Base-by-base conservation (phyloP, 2,329 filamentous ascomycete species). In the Alternaria metachromatica region DNA sequence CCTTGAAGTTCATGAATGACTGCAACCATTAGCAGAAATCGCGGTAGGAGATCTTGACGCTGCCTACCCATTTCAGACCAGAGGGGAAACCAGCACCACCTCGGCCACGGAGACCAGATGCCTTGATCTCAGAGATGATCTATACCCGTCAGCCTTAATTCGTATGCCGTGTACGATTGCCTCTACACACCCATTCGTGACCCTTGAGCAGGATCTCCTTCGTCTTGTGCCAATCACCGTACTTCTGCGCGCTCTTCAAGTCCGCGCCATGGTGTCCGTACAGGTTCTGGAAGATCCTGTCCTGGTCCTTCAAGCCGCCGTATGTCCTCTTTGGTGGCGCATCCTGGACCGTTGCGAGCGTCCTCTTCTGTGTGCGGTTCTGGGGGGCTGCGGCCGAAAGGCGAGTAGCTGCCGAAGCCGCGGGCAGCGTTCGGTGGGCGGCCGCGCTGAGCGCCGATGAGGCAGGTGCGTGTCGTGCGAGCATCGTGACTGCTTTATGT, bases 1-100 rank as follows among this genome's bases (percentile, higher is more conserved):
- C 96, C 84, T 97, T 97, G 87, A 95, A 94, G 87, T 99, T 99
- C 96, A 99, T 99, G 84, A 99, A 99, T 54, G 94, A 97, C 94
- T 97, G 77, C 45, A 30, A 50, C 67, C 68, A 76, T 75, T 63
- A 75, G 71, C 62, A 65, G 21, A 13, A 15, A 37, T 18, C 37
- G n/a, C 33, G 20, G 7, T 46, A 9, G 15, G 20, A 46, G 20
- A 8, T 53, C 37, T 55, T n/a, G 46, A 37, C 60, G 46, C 26
- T 55, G 60, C 73, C 74, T 89, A 97, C 94, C 92, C 96, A 99
- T 94, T 99, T 99, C 86, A 99, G 86, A 68, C 96, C 96, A 43
- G 95, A 98, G 67, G 96, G 96, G 82, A 99, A 99, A 78, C 96
- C 96, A 82, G 96, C 96, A 84, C 96, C 96, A 83, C 96, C 96